A percentile compares a stretch with the other conserved stretches of the same genome.
Conservation (phyloP, 805 yeast species). For the Hyphopichia homilentoma region DNA sequence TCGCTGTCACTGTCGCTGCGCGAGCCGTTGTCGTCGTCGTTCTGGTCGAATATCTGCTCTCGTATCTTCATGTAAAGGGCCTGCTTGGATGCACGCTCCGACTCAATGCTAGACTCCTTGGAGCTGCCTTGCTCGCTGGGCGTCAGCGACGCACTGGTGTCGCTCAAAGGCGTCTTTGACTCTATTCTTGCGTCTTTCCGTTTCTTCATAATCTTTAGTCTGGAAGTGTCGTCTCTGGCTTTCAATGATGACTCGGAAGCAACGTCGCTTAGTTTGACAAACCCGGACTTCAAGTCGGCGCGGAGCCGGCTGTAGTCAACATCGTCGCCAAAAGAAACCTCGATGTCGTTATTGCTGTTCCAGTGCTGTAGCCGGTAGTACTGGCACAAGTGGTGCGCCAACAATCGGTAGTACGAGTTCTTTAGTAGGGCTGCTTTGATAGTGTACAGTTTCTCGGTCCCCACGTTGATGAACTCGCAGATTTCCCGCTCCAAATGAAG, state of each 20-base stretch:
- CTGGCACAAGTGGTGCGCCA: constrained; percentile 68
- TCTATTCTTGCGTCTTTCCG: constrained; percentile 1
- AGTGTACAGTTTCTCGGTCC: constrained; percentile 16
- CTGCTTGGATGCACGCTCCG: constrained; percentile 28
- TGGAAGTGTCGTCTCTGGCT: neutral
- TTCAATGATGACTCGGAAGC: constrained; percentile 5
- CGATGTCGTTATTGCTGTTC: constrained; percentile 21
- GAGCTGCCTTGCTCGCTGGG: neutral
- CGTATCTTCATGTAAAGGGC: constrained; percentile 38
- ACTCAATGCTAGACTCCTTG: constrained; percentile 16
- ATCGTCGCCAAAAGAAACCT: constrained; percentile 12
- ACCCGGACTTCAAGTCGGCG: constrained; percentile 1
- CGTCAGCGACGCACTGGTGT: neutral
- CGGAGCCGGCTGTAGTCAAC: constrained; percentile 3
- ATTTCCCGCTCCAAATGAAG: constrained; percentile 19
- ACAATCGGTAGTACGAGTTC: constrained; percentile 65
- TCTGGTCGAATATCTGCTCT: constrained; percentile 29
- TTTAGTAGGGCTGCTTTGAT: constrained; percentile 34
- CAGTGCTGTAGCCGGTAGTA: constrained; percentile 59
- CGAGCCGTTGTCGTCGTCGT: constrained; percentile 11
- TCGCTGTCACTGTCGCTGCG: constrained; percentile 3
- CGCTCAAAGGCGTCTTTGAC: neutral
- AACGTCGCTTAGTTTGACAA: constrained; percentile 8
- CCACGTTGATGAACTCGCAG: constrained; percentile 12
- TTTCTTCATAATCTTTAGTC: constrained; percentile 10